Conservation (phyloP, 1,284 basidiomycete genomes). For the Melanopsichium pennsylvanicum region DNA sequence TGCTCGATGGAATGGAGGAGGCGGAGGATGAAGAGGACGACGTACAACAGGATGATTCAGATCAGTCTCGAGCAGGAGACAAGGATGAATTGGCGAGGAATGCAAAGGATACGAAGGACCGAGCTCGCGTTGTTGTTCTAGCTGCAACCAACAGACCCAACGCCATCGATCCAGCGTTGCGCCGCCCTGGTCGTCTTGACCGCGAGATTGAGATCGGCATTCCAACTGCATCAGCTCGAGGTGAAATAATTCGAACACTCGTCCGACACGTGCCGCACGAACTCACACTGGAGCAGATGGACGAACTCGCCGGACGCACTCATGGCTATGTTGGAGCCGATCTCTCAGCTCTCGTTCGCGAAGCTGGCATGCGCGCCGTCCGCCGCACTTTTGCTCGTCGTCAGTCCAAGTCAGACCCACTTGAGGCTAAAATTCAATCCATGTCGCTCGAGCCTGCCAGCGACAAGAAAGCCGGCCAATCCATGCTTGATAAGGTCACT, state of each 20-base stretch:
- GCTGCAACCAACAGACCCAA: slow-evolving; percentile 97
- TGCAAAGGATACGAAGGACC: background rate
- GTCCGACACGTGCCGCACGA: slow-evolving; percentile 81
- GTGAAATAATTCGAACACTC: slow-evolving; percentile 82
- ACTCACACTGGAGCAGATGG: slow-evolving; percentile 74
- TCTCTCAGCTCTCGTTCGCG: slow-evolving; percentile 86
- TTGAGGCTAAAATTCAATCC: slow-evolving; percentile 24
- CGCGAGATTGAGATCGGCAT: slow-evolving; percentile 97
- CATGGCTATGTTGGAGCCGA: slow-evolving; percentile 99
- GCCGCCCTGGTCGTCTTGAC: slow-evolving; percentile 93
- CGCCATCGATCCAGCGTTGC: slow-evolving; percentile 92
- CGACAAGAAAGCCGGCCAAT: background rate
- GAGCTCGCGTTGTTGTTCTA: slow-evolving; percentile 84
- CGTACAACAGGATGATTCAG: slow-evolving; percentile 5
- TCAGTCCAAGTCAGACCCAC: slow-evolving; percentile 1
- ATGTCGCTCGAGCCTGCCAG: slow-evolving; percentile 27
- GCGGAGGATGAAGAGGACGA: slow-evolving; percentile 44
- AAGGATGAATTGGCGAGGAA: background rate
- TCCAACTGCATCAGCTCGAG: slow-evolving; percentile 82
- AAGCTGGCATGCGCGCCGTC: slow-evolving; percentile 89
- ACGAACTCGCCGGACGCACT: slow-evolving; percentile 77
- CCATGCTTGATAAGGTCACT: slow-evolving; percentile 48
- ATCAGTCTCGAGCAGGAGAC: slow-evolving; percentile 54
- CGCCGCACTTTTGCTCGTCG: slow-evolving; percentile 70
- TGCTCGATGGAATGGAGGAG: slow-evolving; percentile 84